Evolutionary conservation across 371 early-diverging fungal genomes (phyloP).

Genomic region (Funneliformis caledonium): DNA sequence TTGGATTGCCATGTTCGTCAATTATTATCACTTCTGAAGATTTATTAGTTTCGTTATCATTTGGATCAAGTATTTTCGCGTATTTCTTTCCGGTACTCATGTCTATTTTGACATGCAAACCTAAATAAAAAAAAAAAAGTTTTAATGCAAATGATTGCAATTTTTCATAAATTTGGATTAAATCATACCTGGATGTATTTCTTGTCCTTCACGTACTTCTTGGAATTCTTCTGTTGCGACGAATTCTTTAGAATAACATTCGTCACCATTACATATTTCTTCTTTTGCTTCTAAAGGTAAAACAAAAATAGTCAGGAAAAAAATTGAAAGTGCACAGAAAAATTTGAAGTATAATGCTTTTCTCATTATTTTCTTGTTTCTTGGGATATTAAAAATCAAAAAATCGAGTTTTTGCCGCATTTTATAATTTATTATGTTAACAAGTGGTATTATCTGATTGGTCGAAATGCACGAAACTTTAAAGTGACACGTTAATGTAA

Average conservation of each 20-base stretch:
- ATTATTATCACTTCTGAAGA: background rate
- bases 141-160: background rate
- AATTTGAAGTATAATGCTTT: background rate
- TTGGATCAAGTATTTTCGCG: slow-evolving; percentile 54
- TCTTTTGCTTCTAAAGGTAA: background rate
- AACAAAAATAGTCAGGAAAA: background rate
- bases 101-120: slow-evolving; percentile 62
- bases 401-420: background rate
- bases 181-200: slow-evolving; percentile 54
- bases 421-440: background rate
- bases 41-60: background rate
- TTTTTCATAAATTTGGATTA: background rate
- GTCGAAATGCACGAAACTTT: background rate
- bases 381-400: background rate
- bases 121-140: slow-evolving; percentile 40
- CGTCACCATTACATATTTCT: slow-evolving; percentile 43
- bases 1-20: slow-evolving; percentile 8
- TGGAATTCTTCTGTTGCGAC: slow-evolving; percentile 58
- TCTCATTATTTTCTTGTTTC: background rate
- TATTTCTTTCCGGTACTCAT: slow-evolving; percentile 55
- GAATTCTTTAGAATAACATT: slow-evolving; percentile 60
- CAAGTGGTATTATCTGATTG: background rate
- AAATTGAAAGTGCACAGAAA: background rate
- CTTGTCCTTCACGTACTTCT: slow-evolving; percentile 57
- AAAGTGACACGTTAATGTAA: background rate